phyloP scores from a whole-genome alignment of 73 alveolate genomes.

The Blepharisma stoltei region DNA sequence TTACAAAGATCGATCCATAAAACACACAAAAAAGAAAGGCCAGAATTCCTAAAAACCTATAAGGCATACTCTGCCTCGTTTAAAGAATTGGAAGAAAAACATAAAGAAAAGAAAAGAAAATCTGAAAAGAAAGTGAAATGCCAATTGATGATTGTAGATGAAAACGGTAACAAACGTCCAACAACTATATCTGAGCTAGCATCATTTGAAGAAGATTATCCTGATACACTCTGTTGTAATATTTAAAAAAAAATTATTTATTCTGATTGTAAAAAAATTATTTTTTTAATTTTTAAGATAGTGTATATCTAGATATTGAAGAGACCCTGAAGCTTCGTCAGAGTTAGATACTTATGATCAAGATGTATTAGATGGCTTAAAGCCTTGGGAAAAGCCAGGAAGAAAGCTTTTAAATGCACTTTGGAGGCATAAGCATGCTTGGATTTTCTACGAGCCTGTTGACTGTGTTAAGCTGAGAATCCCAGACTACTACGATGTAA shows the following conservation, averaged over 20 bases:
- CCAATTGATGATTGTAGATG: slow-evolving; percentile 31
- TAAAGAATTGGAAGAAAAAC: not conserved
- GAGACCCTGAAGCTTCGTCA: not conserved
- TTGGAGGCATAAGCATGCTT: slow-evolving; percentile 88
- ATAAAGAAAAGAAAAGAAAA: not conserved
- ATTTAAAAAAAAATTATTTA: too few relatives aligned
- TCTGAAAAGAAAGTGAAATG: not conserved
- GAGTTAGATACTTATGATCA: slow-evolving; percentile 35
- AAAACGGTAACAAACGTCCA: slow-evolving; percentile 45
- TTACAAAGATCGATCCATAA: too few relatives aligned
- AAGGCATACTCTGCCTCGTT: too few relatives aligned
- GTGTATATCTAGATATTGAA: slow-evolving; percentile 37
- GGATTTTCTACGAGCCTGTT: slow-evolving; percentile 89
- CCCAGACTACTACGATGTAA: slow-evolving; percentile 83
- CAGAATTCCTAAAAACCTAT: too few relatives aligned
- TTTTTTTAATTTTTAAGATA: too few relatives aligned
- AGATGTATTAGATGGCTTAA: not conserved
- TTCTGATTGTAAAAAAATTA: too few relatives aligned
- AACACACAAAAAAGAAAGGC: too few relatives aligned
- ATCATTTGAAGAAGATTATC: slow-evolving; percentile 42
- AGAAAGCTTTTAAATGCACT: slow-evolving; percentile 66
- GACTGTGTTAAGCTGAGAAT: slow-evolving; percentile 81
- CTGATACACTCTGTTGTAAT: too few relatives aligned
- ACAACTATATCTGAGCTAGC: slow-evolving; percentile 33
- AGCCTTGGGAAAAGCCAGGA: slow-evolving; percentile 81